Evolutionary conservation across 192 early-diverging fungal species (phyloP), one percentile per base, ranked within the genome.

Genomic region (Entomortierella chlamydospora): DNA sequence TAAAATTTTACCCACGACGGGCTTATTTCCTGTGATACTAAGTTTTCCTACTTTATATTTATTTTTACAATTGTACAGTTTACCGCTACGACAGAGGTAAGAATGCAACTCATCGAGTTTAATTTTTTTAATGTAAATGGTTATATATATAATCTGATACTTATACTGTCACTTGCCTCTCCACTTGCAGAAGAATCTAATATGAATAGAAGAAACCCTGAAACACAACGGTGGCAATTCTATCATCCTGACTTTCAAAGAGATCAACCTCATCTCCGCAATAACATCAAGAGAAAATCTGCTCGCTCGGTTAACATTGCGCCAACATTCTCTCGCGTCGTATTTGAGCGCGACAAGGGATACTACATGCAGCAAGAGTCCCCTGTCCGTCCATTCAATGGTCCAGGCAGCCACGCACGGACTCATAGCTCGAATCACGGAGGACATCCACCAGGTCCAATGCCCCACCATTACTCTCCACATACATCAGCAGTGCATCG

Each of bases 201-300:
- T 72, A 61, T 87, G 83, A 70, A 79, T 58, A 41, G 76, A 33
- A 65, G 63, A 53, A 79, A 79, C 37, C 76, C 76, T 34, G 88
- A 90, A 68, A 87, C 64, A 41, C 91, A 96, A 83, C 89, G 92
- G 9, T 95, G 95, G 94, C 93, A 96, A 67, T 96, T 96, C 69
- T 90, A 91, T 71, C 95, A 96, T 69, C 93, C 93, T 1, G 85
- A 90, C 41, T 96, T 96, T 63, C 92, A 91, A 72, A 87, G 89
- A 72, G 92, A 91, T 43, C 87, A 87, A 10, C 85, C 86, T 4
- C 89, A 90, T 62, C 86, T 91, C 23, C 83, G 92, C 25, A 89
- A 91, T 34, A 85, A 85, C 28, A 92, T 94, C 68, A 90, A 90
- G 70, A 89, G 93, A 52, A 92, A 92, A 81, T 79, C 76, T 4